phyloP scores from a whole-genome alignment of 768 basidiomycete species.

The Mrakia hoshinonis region DNA sequence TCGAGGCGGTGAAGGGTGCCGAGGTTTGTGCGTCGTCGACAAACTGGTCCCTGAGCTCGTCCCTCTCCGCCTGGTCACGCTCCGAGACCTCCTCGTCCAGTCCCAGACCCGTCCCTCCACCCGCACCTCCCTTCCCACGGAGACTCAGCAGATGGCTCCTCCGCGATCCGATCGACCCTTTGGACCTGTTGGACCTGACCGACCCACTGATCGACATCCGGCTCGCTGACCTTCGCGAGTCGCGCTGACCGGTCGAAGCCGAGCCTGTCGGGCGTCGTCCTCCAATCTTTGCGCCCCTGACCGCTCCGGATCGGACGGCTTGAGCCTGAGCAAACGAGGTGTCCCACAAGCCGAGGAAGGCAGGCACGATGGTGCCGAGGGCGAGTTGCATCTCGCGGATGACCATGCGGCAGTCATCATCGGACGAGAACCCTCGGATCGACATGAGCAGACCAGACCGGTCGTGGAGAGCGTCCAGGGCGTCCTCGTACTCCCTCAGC shows the following conservation, averaged over 20 bases:
- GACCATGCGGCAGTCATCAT: neutral
- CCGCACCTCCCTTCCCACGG: conserved; percentile 26
- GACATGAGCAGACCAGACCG: neutral
- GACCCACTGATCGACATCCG: conserved; percentile 14
- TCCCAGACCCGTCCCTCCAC: too few species aligned
- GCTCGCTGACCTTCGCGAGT: conserved; percentile 1
- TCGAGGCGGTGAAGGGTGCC: neutral
- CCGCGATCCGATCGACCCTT: conserved; percentile 27
- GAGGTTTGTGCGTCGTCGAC: neutral
- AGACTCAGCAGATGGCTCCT: conserved; percentile 17
- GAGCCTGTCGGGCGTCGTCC: conserved; percentile 26
- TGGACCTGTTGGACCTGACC: conserved; percentile 18
- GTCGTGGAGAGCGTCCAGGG: conserved; percentile 5
- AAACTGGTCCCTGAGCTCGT: conserved; percentile 23
- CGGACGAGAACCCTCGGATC: neutral
- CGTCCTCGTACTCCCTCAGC: conserved; percentile 33
- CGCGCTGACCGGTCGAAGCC: neutral
- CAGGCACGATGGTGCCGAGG: conserved; percentile 9
- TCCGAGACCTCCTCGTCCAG: conserved; percentile 38
- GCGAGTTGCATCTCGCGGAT: neutral
- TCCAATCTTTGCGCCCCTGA: conserved; percentile 29
- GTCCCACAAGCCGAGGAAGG: conserved; percentile 27
- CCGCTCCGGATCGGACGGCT: too few species aligned
- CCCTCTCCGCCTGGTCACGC: conserved; percentile 28
- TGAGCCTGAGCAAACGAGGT: conserved; percentile 32